Conservation (phyloP, 169 alveolate species). For the Plasmodium falciparum region DNA sequence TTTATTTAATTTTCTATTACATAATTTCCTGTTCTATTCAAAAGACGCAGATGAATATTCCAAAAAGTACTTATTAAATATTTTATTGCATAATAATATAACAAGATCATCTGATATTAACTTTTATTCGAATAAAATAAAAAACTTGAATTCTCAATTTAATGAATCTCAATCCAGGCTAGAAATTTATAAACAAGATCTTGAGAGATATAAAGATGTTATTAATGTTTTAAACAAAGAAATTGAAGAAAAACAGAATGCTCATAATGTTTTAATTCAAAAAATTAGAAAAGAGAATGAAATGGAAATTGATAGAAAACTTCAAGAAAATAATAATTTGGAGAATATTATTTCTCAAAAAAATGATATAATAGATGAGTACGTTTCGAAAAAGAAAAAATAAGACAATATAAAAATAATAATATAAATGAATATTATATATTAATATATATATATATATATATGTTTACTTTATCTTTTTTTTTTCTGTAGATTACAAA, state of each 20-base stretch:
- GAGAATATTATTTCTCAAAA: constrained; percentile 77
- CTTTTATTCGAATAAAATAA: constrained; percentile 77
- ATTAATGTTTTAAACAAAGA: constrained; percentile 77
- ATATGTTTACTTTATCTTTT: neutral
- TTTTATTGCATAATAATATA: constrained; percentile 75
- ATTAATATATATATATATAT: neutral
- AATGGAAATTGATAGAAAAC: constrained; percentile 68
- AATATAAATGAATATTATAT: neutral
- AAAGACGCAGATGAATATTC: constrained; percentile 79
- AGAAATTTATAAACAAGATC: constrained; percentile 77
- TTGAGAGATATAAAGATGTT: constrained; percentile 77
- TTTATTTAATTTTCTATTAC: constrained; percentile 75
- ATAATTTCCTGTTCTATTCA: constrained; percentile 74
- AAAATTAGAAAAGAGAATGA: constrained; percentile 76
- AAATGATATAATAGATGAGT: constrained; percentile 78
- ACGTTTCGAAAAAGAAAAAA: constrained; percentile 29
- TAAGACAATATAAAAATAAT: constrained; percentile 17
- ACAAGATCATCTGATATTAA: constrained; percentile 77
- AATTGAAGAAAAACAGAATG: constrained; percentile 74
- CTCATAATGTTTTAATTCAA: constrained; percentile 71
- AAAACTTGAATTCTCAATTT: constrained; percentile 73
- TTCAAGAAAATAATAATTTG: constrained; percentile 74
- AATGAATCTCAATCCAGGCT: constrained; percentile 76
- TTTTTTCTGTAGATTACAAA: constrained; percentile 59
- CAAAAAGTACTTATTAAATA: constrained; percentile 70